These are phyloP conservation scores for Acorus gramineus DNA, from an alignment of 106 monocot genomes.

Conservation along the genomic window DNA sequence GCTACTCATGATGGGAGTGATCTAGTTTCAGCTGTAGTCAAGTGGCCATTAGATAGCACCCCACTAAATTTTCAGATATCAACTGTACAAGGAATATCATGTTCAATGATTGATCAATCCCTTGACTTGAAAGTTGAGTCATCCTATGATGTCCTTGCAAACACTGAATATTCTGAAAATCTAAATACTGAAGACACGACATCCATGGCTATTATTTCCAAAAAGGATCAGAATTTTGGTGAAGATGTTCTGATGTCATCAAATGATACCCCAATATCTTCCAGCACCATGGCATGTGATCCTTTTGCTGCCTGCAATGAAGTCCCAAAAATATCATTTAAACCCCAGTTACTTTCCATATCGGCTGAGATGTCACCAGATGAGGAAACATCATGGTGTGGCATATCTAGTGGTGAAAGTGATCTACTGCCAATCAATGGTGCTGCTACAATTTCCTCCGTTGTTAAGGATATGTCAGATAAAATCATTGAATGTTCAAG, in stretches of 20 bases:
- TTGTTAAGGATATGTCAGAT: constrained; percentile 3
- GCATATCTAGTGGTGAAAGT: constrained; percentile 65
- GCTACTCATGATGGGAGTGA: not conserved
- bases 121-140: too few relatives aligned
- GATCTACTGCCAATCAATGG: constrained; percentile 60
- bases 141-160: too few relatives aligned
- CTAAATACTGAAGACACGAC: too few relatives aligned
- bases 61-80: not conserved
- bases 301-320: too few relatives aligned
- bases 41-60: not conserved
- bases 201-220: too few relatives aligned
- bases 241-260: constrained; percentile 5
- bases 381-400: constrained; percentile 34
- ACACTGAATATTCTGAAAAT: too few relatives aligned
- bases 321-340: too few relatives aligned
- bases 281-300: too few relatives aligned
- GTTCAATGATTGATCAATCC: too few relatives aligned
- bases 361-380: too few relatives aligned
- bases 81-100: too few relatives aligned
- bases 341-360: too few relatives aligned
- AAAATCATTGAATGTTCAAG: not conserved
- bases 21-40: constrained; percentile 1
- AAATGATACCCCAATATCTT: not conserved
- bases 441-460: constrained; percentile 23
- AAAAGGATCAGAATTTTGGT: not conserved